Conservation (phyloP, 2,329 filamentous ascomycete species). For the Penicillium sp. region DNA sequence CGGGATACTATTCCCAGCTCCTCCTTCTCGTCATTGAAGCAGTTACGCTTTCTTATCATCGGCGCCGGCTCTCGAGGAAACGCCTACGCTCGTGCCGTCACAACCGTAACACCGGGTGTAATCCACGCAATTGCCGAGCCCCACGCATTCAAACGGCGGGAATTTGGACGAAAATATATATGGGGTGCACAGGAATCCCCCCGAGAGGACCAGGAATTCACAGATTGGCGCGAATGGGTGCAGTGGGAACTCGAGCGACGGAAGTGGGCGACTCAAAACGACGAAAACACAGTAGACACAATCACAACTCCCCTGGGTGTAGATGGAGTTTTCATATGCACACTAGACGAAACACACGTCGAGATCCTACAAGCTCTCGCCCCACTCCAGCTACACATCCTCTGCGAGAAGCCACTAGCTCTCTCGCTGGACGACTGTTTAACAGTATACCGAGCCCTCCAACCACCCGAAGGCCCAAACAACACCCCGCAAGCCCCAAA, state of each 20-base stretch:
- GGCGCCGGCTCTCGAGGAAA: constrained; percentile 79
- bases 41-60: constrained; percentile 71
- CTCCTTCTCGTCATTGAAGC: constrained; percentile 4
- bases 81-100: constrained; percentile 69
- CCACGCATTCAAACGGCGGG: constrained; percentile 69
- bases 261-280: constrained; percentile 37
- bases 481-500: constrained; percentile 23
- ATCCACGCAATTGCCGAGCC: constrained; percentile 82
- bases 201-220: constrained; percentile 66
- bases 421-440: constrained; percentile 77
- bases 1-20: not conserved
- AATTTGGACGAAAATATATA: constrained; percentile 70
- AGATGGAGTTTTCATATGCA: constrained; percentile 69
- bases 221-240: constrained; percentile 74
- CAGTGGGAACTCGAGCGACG: constrained; percentile 67
- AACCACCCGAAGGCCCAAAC: constrained; percentile 21
- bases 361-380: constrained; percentile 75
- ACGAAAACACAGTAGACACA: constrained; percentile 29
- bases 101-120: constrained; percentile 63
- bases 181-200: constrained; percentile 57
- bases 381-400: constrained; percentile 70
- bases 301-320: constrained; percentile 53
- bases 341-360: constrained; percentile 84
- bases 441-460: constrained; percentile 56
- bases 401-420: constrained; percentile 93